Evolutionary conservation across 306 rosid genomes (phyloP).

Genomic region (Medicago lupulina): DNA sequence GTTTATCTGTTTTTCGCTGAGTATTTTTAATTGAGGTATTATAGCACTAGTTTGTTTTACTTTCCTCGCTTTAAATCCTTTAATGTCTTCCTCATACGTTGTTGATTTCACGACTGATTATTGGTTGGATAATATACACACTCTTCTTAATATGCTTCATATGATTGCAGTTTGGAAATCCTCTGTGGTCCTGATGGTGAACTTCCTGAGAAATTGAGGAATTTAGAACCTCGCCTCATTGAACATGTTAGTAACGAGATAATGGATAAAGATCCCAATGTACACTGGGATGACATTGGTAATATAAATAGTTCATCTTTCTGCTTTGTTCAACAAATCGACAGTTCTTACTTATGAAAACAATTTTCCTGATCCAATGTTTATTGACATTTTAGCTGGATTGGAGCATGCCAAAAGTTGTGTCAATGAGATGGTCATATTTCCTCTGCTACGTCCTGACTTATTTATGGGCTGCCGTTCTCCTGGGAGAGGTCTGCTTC

Average conservation of each 20-base stretch:
- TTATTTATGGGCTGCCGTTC: conserved; percentile 91
- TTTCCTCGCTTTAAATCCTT: background rate
- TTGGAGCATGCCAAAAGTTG: conserved; percentile 86
- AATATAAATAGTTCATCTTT: conserved; percentile 41
- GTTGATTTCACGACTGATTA: conserved; percentile 25
- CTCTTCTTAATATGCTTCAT: conserved; percentile 41
- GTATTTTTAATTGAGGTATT: conserved; percentile 10
- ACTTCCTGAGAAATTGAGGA: conserved; percentile 97
- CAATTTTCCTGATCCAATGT: conserved; percentile 31
- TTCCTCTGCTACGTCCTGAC: conserved; percentile 89
- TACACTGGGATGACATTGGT: conserved; percentile 88
- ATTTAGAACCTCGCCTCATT: conserved; percentile 94
- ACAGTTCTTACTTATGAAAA: conserved; percentile 32
- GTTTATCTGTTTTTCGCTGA: background rate
- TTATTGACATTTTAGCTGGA: conserved; percentile 66
- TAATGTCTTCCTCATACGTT: conserved; percentile 12
- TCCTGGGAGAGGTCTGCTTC: conserved; percentile 96
- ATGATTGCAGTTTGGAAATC: conserved; percentile 74
- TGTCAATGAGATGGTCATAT: conserved; percentile 91
- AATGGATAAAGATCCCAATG: conserved; percentile 95
- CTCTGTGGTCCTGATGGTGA: conserved; percentile 96
- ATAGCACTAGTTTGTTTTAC: background rate
- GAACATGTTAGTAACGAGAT: conserved; percentile 97
- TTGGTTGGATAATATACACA: conserved; percentile 27
- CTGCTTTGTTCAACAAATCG: conserved; percentile 34